Percentiles rank a stretch among this genome's conserved stretches.
These are phyloP conservation scores for Eruca vesicaria DNA, from an alignment of 441 rosid genomes.

Conservation along the genomic window DNA sequence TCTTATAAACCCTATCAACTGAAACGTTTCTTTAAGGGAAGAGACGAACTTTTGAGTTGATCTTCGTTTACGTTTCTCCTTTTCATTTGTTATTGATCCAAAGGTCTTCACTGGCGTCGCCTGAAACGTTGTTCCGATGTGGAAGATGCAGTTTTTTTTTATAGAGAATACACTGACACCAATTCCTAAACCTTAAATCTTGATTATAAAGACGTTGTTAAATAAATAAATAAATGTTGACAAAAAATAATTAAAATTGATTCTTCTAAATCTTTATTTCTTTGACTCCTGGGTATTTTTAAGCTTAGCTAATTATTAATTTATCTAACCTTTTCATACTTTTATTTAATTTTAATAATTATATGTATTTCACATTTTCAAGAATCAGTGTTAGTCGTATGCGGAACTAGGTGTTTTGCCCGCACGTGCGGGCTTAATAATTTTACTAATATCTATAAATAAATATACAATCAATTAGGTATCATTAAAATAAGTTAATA, in stretches of 20 bases:
- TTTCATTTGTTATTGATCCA: background rate
- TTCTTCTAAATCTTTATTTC: background rate
- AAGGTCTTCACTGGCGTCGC: background rate
- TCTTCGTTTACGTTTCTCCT: background rate
- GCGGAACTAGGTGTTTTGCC: no score
- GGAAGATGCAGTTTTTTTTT: background rate
- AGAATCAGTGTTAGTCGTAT: no score
- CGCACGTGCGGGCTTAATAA: no score
- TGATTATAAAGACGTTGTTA: background rate
- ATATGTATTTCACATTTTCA: no score
- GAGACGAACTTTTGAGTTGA: background rate
- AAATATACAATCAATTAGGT: no score
- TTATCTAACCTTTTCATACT: background rate
- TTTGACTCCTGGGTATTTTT: background rate
- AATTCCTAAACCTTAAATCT: background rate
- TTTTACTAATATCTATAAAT: no score
- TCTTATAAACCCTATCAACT: background rate
- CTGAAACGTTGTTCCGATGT: background rate
- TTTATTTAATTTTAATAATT: no score
- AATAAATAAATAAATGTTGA: no score
- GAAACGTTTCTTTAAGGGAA: background rate
- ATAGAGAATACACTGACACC: background rate
- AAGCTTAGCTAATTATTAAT: background rate
- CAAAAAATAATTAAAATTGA: no score
- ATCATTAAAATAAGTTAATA: no score